Evolutionary conservation across 345 rosid species (phyloP), one percentile per base, ranked within the genome.

Genomic region (Eucalyptus cloeziana): DNA sequence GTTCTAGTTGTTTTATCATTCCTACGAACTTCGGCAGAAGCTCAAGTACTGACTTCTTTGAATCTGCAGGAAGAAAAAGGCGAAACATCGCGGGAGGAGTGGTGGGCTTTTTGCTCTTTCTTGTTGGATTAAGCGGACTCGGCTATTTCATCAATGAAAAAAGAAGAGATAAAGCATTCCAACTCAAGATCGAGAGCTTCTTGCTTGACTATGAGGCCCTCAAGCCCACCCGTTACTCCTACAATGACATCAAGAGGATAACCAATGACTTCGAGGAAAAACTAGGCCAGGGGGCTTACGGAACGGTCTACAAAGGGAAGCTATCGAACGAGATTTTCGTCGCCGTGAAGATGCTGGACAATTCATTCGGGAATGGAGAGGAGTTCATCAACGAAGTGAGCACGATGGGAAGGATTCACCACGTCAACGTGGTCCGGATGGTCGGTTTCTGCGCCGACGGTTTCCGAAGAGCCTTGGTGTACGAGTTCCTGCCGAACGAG

Each of bases 401-500:
- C 30, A 90, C 91, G 4, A 90, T 92, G 24, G 91, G 93, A 3
- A 83, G 87, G 64, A 91, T 91, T 87, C 90, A 91, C 62, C 93
- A 89, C 85, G 89, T 89, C 22, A 91, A 91, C 83, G 91, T 90
- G 24, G 90, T 87, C 21, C 86, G 85, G 21, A 85, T 90, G 86
- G 87, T 87, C 3, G 92, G 92, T 3, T 90, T 90, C 43, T 91
- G 93, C 7, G 89, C 88, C 3, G 89, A 91, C 4, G 89, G 92
- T 7, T 52, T 50, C 6, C 90, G 86, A 51, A 85, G 90, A 22
- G 91, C 90, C 21, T 88, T 90, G 17, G 89, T 92, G 13, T 91
- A 91, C 47, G 92, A 91, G 40, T 91, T 90, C 49, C 76, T 90
- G 52, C 50, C 88, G 10, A 92, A 92, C 60, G 90, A 88, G 49